Evolutionary conservation across 2,329 filamentous ascomycete species (phyloP).

Genomic region (Coniochaeta prunicola): DNA sequence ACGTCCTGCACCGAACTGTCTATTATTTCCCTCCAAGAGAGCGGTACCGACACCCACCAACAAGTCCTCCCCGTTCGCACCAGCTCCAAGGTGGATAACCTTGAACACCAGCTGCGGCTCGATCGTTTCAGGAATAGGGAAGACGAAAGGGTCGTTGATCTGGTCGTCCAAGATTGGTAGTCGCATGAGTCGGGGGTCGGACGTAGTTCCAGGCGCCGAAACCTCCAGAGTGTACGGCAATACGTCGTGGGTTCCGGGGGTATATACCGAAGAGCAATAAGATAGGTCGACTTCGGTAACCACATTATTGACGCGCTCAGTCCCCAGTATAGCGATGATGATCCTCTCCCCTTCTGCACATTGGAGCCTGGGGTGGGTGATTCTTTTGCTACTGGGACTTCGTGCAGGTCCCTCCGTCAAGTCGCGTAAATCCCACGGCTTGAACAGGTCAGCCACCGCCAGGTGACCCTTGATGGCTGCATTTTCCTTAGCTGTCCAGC

Average conservation of each 20-base stretch:
- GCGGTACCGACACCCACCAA: constrained; percentile 20
- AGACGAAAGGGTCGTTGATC: neutral
- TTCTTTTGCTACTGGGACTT: neutral
- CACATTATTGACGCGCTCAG: neutral
- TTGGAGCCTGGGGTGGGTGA: neutral
- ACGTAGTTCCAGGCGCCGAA: neutral
- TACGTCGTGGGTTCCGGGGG: neutral
- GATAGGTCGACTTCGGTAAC: neutral
- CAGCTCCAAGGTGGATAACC: neutral
- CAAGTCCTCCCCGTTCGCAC: neutral
- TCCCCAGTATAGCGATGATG: neutral
- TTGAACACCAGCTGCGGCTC: neutral
- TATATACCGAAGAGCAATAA: neutral
- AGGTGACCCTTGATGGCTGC: constrained; percentile 25
- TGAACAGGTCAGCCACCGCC: constrained; percentile 13
- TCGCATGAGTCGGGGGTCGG: neutral
- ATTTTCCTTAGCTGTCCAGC: constrained; percentile 26
- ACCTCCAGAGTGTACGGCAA: neutral
- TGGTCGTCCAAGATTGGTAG: neutral
- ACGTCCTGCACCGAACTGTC: constrained; percentile 17
- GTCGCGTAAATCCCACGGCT: neutral
- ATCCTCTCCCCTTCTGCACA: neutral
- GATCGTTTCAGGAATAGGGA: neutral
- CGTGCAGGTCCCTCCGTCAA: neutral
- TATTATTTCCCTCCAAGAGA: constrained; percentile 15